These are phyloP conservation scores for Suhomyces taliae DNA, from an alignment of 1,139 yeast genomes.

Conservation along the genomic window DNA sequence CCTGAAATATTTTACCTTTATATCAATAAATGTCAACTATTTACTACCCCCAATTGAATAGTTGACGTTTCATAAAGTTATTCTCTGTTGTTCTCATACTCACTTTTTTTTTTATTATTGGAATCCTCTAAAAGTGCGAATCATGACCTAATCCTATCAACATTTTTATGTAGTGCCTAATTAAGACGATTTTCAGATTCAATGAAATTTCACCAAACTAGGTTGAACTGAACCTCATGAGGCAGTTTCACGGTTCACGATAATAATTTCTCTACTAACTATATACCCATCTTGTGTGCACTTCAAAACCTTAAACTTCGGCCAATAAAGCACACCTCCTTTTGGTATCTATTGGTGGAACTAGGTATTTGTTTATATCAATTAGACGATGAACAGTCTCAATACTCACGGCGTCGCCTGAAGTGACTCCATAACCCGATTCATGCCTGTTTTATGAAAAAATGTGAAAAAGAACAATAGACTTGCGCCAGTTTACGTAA, in stretches of 20 bases:
- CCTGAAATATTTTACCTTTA: conserved; percentile 2
- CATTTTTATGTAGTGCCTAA: neutral
- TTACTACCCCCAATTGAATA: neutral
- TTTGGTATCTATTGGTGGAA: no score
- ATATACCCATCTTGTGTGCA: no score
- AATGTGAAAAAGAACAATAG: conserved; percentile 5
- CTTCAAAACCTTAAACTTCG: no score
- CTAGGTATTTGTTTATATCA: no score
- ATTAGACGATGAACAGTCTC: neutral
- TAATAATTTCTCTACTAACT: no score
- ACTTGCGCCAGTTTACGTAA: conserved; percentile 2
- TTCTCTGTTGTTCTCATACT: no score
- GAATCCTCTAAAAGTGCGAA: neutral
- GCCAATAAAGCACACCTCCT: no score
- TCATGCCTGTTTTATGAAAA: conserved; percentile 1
- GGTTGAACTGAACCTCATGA: no score
- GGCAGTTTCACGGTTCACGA: no score
- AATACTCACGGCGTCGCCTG: neutral
- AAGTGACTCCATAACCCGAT: neutral
- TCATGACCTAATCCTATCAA: neutral
- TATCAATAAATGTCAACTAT: neutral
- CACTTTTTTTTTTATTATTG: no score
- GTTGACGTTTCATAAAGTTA: neutral
- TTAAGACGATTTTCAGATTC: no score
- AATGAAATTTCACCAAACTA: no score